These are phyloP conservation scores for Apophysomyces trapeziformis DNA, from an alignment of 371 early-diverging fungal species.

Conservation along the genomic window DNA sequence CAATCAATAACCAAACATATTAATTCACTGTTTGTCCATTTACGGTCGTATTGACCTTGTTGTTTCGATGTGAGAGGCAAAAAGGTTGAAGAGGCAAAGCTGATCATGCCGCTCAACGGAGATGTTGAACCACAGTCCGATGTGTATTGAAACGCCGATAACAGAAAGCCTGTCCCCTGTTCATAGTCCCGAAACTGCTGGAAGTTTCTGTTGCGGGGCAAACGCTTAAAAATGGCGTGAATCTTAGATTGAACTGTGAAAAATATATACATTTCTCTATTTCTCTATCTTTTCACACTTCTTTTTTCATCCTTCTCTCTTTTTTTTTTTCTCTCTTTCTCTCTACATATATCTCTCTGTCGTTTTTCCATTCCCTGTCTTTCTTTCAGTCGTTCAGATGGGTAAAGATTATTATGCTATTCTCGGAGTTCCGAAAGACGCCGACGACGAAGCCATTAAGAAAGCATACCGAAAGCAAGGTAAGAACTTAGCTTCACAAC, in stretches of 20 bases:
- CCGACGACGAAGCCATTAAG: constrained; percentile 86
- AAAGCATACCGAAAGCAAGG: constrained; percentile 91
- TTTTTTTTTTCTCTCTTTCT: constrained; percentile 7
- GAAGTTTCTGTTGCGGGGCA: background rate
- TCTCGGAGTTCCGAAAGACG: constrained; percentile 83
- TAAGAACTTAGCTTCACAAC: constrained; percentile 11
- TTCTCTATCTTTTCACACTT: constrained; percentile 8
- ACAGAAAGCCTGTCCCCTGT: background rate
- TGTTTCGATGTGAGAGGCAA: no score
- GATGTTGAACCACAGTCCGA: no score
- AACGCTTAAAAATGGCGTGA: constrained; percentile 7
- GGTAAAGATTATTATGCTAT: constrained; percentile 91
- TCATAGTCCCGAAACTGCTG: background rate
- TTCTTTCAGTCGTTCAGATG: constrained; percentile 53
- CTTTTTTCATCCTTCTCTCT: background rate
- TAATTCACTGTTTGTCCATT: no score
- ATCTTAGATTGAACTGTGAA: background rate
- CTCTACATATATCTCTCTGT: no score
- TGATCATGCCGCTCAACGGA: no score
- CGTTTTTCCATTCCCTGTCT: background rate
- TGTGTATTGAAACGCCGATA: no score
- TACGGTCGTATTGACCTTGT: no score
- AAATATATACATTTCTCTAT: constrained; percentile 6
- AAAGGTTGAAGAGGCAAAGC: no score
- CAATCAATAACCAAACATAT: no score